Conservation (phyloP, 805 yeast species). For the Sugiyamaella floridensis region DNA sequence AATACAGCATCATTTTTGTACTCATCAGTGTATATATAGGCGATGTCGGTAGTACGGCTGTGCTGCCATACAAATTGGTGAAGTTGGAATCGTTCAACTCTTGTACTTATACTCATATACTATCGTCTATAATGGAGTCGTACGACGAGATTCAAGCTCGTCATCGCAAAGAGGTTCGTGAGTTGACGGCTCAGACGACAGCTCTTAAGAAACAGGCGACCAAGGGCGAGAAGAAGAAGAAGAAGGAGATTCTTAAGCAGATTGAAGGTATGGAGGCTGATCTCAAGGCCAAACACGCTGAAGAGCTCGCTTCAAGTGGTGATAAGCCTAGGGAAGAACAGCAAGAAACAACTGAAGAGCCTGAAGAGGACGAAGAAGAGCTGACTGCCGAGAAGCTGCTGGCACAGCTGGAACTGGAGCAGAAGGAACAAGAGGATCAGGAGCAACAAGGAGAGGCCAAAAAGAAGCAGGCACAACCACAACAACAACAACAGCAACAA, state of each 20-base stretch:
- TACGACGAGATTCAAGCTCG: constrained; percentile 48
- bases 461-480: constrained; percentile 5
- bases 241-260: constrained; percentile 55
- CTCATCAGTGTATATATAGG: neutral
- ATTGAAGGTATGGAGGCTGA: constrained; percentile 55
- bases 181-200: constrained; percentile 59
- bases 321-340: constrained; percentile 1
- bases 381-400: constrained; percentile 62
- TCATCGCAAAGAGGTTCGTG: constrained; percentile 64
- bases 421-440: constrained; percentile 21
- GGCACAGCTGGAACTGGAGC: constrained; percentile 47
- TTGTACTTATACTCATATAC: neutral
- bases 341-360: constrained; percentile 16
- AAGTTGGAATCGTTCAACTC: neutral
- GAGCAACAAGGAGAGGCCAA: constrained; percentile 2
- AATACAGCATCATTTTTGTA: neutral
- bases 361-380: constrained; percentile 39
- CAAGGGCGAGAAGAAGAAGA: constrained; percentile 50
- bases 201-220: constrained; percentile 78
- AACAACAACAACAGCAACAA: constrained; percentile 6
- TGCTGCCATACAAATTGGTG: neutral
- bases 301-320: constrained; percentile 38
- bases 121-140: constrained; percentile 25
- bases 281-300: constrained; percentile 46
- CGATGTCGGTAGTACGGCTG: neutral